Evolutionary conservation across 2,329 filamentous ascomycete species (phyloP), one percentile per base, ranked within the genome.

Genomic region (Pestalotiopsis sp.): DNA sequence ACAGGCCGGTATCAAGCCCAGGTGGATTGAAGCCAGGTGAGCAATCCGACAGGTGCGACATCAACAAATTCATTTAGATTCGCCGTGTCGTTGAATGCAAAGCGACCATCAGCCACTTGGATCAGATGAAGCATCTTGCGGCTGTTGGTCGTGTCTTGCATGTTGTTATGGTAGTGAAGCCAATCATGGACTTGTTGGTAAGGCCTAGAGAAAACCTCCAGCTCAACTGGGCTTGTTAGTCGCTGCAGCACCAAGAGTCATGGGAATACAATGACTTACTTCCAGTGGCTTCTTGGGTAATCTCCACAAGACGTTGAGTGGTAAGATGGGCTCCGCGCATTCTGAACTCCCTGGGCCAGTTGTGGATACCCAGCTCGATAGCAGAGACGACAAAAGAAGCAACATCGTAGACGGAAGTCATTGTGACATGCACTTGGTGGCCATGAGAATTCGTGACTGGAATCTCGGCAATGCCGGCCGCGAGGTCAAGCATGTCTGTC

Each of bases 371-470:
- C 56, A 93, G 79, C 60, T 92, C 90, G 38, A 93, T 78, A 14
- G 92, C 88, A n/a, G 89, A 88, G 12, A 90, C 90, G 9, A 94
- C 83, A 72, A 92, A 93, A n/a, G 86, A 85, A 27, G 87, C 92
- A 4, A 93, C 87, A 74, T 95, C 92, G 71, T 88, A 83, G 17
- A 90, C 87, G 4, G 91, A 91, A 2, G 91, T 94, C 82, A 94
- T 82, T 72, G 88, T 91, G 5, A 94, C 79, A 7, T 81, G 84
- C n/a, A 87, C 85, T 0, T 82, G 80, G 31, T 84, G 80, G 0
- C 86, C 86, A 3, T 82, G 78, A 1, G 80, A 74, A 68, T 87
- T 86, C n/a, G 81, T 83, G 41, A 87, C 84, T 1, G 91, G 88
- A 6, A 91, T 87, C 71, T 90, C 86, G 2, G 91, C 91, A 20